These are phyloP conservation scores for Lipomyces orientalis DNA, from an alignment of 805 yeast species.

Conservation along the genomic window DNA sequence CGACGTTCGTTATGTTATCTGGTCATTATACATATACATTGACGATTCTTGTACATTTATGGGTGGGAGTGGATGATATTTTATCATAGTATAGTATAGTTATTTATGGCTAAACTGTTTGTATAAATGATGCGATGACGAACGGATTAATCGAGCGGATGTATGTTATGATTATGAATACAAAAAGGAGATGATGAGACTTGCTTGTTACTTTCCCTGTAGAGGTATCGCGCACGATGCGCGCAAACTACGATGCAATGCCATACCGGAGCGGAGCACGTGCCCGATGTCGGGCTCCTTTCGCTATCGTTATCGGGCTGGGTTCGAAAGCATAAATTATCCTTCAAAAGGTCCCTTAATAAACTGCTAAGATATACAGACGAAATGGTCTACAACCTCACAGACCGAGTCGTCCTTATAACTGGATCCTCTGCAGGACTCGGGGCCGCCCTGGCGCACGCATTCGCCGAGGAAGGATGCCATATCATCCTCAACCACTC, in stretches of 20 bases:
- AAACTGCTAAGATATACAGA: background rate
- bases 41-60: slow-evolving; percentile 1
- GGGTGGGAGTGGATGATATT: background rate
- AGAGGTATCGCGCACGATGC: too few relatives aligned
- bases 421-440: slow-evolving; percentile 47
- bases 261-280: background rate
- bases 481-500: slow-evolving; percentile 47
- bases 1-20: background rate
- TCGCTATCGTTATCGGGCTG: background rate
- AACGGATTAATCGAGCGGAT: background rate
- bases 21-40: background rate
- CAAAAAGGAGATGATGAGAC: background rate
- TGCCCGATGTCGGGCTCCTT: background rate
- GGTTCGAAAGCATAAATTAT: background rate
- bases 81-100: background rate
- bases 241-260: too few relatives aligned
- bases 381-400: slow-evolving; percentile 35
- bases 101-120: background rate
- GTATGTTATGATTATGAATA: slow-evolving; percentile 1
- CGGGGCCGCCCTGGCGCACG: slow-evolving; percentile 47
- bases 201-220: background rate
- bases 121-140: slow-evolving; percentile 1
- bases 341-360: background rate
- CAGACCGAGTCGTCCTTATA: slow-evolving; percentile 45
- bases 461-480: slow-evolving; percentile 48